Evolutionary conservation across 148 eudicot species (phyloP).

Genomic region (Tetragonia tetragonoides): DNA sequence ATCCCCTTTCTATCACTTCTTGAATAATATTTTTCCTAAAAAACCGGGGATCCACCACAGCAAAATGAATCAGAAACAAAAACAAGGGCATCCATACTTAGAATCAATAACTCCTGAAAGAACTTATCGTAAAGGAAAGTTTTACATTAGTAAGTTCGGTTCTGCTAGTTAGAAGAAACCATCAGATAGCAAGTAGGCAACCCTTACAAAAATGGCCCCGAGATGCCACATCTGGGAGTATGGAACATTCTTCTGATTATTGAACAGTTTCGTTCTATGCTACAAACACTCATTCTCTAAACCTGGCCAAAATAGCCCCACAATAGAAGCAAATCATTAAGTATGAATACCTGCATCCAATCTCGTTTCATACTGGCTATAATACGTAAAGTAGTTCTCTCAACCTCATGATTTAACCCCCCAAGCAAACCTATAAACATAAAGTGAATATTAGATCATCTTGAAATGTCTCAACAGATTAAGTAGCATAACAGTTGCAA

Average conservation of each 20-base stretch:
- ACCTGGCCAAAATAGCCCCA: not conserved
- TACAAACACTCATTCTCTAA: not conserved
- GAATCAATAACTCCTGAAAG: too few relatives aligned
- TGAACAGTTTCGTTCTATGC: not conserved
- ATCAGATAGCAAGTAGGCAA: not conserved
- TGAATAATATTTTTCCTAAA: not conserved
- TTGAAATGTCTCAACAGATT: not conserved
- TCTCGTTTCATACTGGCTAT: conserved; percentile 87
- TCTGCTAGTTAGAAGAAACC: not conserved
- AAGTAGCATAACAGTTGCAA: not conserved
- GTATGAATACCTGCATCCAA: conserved; percentile 81
- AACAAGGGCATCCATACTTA: too few relatives aligned
- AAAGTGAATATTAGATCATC: not conserved
- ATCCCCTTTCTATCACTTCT: not conserved
- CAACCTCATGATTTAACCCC: conserved; percentile 36
- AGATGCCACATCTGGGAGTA: not conserved
- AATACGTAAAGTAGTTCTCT: conserved; percentile 65
- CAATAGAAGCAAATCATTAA: not conserved
- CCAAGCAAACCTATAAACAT: conserved; percentile 46
- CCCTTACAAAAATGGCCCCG: not conserved
- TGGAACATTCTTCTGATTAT: not conserved
- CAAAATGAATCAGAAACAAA: too few relatives aligned
- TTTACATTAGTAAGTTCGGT: not conserved
- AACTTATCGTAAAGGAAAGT: not conserved
- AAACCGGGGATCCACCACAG: not conserved